Evolutionary conservation across 1,139 yeast species (phyloP), one percentile per base, ranked within the genome.

Genomic region (Protomyces gravidus): DNA sequence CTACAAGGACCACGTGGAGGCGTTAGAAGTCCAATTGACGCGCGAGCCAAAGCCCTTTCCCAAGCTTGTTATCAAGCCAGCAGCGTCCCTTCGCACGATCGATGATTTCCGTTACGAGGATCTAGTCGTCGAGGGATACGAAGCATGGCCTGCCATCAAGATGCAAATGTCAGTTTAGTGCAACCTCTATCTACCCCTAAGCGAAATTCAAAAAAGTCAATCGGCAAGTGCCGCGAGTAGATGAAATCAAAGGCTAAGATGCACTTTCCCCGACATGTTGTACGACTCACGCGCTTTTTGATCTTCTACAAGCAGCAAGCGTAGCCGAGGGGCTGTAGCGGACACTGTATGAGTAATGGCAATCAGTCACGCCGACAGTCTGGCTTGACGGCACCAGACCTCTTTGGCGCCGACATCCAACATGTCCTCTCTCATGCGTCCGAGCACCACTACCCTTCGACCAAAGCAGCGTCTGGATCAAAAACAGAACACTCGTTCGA

Each of bases 91-190:
- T 25, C 58, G 58, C 5, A 73, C 78, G 62, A 92, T 92, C 63
- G 97, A 90, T 70, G 97, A 88, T 68, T 92, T 92, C 76, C 81
- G 77, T 66, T 86, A 76, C 67, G 97, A 89, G 62, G 98, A 92
- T 72, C 89, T 92, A 68, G 85, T 83, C 67, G 82, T 92, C 49
- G 75, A 76, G 2, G 88, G 82, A 59, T 92, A 92, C 71, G 77
- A 86, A 61, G 97, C 97, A 1, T 84, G 89, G 70, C 80, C 83
- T 3, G 83, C 84, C 62, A 90, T 92, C 66, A 88, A 86, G 67
- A 92, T 92, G 99, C 80, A 88, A 73, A 80, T 83, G 85, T 79
- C 85, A 65, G 84, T 83, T 61, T 77, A 69, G 17, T 2, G n/a
- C n/a, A 13, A 15, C 17, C 36, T 15, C 36, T 30, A 13, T 30